These are phyloP conservation scores for Stephania cephalantha DNA, from an alignment of 164 flowering plant species.

Conservation along the genomic window DNA sequence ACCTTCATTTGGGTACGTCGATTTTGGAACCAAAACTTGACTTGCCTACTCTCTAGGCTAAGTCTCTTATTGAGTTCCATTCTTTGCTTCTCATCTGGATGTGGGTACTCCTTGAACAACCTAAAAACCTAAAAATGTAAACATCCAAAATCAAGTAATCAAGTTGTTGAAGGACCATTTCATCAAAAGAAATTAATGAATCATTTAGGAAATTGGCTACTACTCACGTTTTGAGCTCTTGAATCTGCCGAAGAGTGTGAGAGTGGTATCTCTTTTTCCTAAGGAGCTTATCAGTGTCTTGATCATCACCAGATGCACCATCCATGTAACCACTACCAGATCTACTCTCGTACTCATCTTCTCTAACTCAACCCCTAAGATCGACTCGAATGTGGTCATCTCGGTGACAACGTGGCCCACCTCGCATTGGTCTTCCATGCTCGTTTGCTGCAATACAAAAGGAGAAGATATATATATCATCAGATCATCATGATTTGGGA, in stretches of 20 bases:
- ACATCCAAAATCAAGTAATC: background rate
- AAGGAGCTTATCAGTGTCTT: conserved; percentile 70
- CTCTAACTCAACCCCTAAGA: conserved; percentile 46
- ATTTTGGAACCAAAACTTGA: conserved; percentile 98
- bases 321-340: conserved; percentile 94
- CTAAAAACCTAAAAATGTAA: conserved; percentile 29
- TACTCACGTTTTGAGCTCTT: conserved; percentile 85
- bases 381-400: conserved; percentile 28
- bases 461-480: too few species aligned
- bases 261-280: conserved; percentile 90
- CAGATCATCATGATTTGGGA: background rate
- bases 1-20: conserved; percentile 98
- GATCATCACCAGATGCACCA: conserved; percentile 84
- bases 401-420: conserved; percentile 46
- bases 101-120: conserved; percentile 92
- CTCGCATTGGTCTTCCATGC: conserved; percentile 63
- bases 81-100: conserved; percentile 98
- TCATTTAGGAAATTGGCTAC: background rate
- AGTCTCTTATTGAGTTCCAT: conserved; percentile 76
- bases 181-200: background rate
- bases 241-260: conserved; percentile 99
- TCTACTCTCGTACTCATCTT: conserved; percentile 91
- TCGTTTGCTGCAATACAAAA: conserved; percentile 45
- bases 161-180: too few species aligned
- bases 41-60: conserved; percentile 78